phyloP scores from a whole-genome alignment of 345 rosid genomes.

The Eucalyptus urophylla region DNA sequence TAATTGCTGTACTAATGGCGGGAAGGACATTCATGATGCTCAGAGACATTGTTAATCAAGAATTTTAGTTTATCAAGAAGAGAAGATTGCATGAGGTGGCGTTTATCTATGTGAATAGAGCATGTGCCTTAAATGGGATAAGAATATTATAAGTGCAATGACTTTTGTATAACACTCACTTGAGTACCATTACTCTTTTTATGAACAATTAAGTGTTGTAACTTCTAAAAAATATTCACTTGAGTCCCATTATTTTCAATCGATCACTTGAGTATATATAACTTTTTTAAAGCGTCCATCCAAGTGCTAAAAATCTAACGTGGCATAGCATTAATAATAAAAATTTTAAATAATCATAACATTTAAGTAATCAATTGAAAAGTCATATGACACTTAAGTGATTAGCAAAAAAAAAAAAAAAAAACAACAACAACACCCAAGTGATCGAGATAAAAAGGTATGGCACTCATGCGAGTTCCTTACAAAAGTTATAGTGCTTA shows the following conservation, averaged over 20 bases:
- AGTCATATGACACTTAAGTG: too few species aligned
- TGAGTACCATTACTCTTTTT: too few species aligned
- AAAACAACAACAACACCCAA: too few species aligned
- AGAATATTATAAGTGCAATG: not conserved
- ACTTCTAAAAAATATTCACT: too few species aligned
- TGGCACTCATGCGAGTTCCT: not conserved
- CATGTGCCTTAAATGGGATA: not conserved
- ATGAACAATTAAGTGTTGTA: rapidly evolving
- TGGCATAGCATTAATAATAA: not conserved
- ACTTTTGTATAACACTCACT: too few species aligned
- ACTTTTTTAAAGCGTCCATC: not conserved
- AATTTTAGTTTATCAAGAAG: not conserved
- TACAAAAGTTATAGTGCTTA: too few species aligned
- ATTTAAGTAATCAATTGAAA: too few species aligned
- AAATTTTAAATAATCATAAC: too few species aligned
- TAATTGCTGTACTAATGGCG: not conserved
- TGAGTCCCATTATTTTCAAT: not conserved
- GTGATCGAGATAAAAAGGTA: not conserved
- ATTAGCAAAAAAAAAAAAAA: too few species aligned
- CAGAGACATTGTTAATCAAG: not conserved
- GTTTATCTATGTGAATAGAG: not conserved
- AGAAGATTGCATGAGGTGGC: not conserved
- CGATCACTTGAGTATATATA: not conserved
- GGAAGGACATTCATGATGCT: not conserved
- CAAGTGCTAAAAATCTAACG: too few species aligned